These are phyloP conservation scores for Ophiostoma sp. DNA, from an alignment of 2,329 filamentous ascomycete species.

Conservation along the genomic window DNA sequence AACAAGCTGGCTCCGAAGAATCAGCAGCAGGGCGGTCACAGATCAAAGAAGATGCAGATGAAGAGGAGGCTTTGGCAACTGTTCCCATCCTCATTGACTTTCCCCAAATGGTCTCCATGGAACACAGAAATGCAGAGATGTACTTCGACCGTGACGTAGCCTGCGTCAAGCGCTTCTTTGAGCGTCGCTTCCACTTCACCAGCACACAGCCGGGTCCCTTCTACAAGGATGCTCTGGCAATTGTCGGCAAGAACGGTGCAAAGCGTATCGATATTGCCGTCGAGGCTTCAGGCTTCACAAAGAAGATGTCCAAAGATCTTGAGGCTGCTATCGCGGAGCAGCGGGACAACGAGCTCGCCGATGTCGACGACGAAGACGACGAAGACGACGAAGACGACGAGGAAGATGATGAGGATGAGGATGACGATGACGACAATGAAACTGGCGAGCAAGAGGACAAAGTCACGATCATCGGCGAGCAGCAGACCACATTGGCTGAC, in stretches of 20 bases:
- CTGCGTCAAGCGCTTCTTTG: constrained; percentile 92
- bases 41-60: constrained; percentile 31
- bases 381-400: constrained; percentile 33
- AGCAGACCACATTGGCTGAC: not conserved
- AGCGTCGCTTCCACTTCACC: constrained; percentile 80
- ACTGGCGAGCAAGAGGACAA: not conserved
- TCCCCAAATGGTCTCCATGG: constrained; percentile 94
- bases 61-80: constrained; percentile 35
- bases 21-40: constrained; percentile 53
- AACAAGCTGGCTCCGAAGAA: not conserved
- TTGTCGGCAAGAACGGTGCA: constrained; percentile 57
- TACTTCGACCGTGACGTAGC: constrained; percentile 96
- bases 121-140: constrained; percentile 88
- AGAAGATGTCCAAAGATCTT: constrained; percentile 92
- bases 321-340: constrained; percentile 85
- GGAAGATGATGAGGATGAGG: constrained; percentile 28
- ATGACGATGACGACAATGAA: constrained; percentile 24
- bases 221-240: constrained; percentile 77
- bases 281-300: constrained; percentile 90
- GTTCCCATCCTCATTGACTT: constrained; percentile 92
- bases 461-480: not conserved
- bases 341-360: constrained; percentile 40
- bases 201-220: constrained; percentile 77
- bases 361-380: constrained; percentile 32
- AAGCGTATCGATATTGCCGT: constrained; percentile 79